phyloP scores from a whole-genome alignment of 208 protist species.

The Phytomonas serpens region DNA sequence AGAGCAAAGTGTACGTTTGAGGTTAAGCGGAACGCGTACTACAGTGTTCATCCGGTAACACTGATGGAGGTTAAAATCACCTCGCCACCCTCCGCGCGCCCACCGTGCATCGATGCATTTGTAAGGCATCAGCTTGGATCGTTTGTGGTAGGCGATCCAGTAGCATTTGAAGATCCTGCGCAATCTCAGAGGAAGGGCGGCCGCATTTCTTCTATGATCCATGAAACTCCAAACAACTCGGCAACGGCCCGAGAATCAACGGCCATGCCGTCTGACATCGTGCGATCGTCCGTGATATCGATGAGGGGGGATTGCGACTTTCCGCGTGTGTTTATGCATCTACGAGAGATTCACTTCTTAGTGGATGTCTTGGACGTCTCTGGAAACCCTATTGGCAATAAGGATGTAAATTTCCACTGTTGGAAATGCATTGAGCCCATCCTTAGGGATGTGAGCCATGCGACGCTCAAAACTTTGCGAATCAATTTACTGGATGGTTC shows the following conservation, averaged over 20 bases:
- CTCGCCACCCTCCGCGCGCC: conserved; percentile 39
- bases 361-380: conserved; percentile 10
- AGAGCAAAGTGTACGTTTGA: conserved; percentile 30
- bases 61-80: conserved; percentile 57
- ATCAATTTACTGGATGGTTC: conserved; percentile 68
- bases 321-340: conserved; percentile 76
- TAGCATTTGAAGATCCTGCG: conserved; percentile 19
- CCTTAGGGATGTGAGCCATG: conserved; percentile 31
- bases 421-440: conserved; percentile 71
- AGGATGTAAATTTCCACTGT: conserved; percentile 57
- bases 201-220: not conserved
- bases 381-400: not conserved
- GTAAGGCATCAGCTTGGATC: conserved; percentile 38
- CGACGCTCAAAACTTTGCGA: conserved; percentile 39
- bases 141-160: conserved; percentile 70
- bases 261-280: not conserved
- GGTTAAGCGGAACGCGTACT: conserved; percentile 70
- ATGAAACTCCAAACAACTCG: conserved; percentile 13
- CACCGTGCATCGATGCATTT: conserved; percentile 49
- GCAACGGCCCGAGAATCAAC: conserved; percentile 15
- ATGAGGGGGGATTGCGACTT: conserved; percentile 81
- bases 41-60: conserved; percentile 69
- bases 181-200: not conserved
- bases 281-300: conserved; percentile 13
- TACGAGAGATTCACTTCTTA: conserved; percentile 45